Evolutionary conservation across 108 stramenopile species (phyloP).

Genomic region (Cyclotella atomus): DNA sequence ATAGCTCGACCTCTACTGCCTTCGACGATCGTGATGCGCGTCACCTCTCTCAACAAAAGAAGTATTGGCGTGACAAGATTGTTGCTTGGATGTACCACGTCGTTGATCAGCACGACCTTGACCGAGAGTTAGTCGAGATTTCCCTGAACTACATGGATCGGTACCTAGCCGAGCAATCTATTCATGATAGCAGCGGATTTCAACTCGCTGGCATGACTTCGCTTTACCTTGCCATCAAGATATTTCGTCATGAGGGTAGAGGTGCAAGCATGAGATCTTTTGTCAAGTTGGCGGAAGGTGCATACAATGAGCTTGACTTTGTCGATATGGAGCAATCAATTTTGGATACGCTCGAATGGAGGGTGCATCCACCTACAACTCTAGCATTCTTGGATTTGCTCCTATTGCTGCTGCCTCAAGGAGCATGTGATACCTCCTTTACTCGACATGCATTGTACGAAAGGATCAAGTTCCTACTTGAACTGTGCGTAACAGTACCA

Average conservation of each 20-base stretch:
- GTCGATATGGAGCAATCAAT: constrained; percentile 69
- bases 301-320: constrained; percentile 68
- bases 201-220: constrained; percentile 80
- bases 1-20: not conserved
- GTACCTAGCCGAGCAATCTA: constrained; percentile 33
- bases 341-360: constrained; percentile 65
- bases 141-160: constrained; percentile 69
- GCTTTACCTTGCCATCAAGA: constrained; percentile 76
- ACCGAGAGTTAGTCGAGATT: constrained; percentile 69
- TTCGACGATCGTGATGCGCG: not conserved
- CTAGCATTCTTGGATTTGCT: constrained; percentile 57
- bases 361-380: constrained; percentile 74
- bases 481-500: constrained; percentile 27
- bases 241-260: constrained; percentile 49
- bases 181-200: constrained; percentile 52
- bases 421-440: constrained; percentile 20
- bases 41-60: constrained; percentile 11
- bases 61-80: constrained; percentile 65
- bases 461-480: constrained; percentile 34
- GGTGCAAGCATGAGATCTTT: constrained; percentile 50
- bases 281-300: constrained; percentile 68
- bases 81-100: constrained; percentile 83
- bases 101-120: constrained; percentile 65
- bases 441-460: constrained; percentile 32
- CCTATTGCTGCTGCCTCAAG: constrained; percentile 18